Conservation (phyloP, 768 basidiomycete genomes). For the Rhodocollybia butyracea region DNA sequence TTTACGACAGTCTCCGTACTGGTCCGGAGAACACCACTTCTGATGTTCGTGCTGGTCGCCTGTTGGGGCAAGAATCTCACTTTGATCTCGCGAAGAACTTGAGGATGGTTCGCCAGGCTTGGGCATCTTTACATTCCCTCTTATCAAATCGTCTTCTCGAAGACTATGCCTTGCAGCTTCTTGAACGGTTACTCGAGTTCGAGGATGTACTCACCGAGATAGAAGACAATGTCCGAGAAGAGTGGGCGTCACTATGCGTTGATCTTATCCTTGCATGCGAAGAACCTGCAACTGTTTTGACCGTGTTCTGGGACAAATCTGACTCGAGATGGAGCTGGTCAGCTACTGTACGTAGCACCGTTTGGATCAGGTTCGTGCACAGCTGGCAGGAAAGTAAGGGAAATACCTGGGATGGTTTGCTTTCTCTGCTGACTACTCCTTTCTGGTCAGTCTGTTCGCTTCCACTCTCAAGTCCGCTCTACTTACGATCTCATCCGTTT, state of each 20-base stretch:
- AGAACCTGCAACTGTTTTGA: constrained; percentile 35
- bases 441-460: constrained; percentile 47
- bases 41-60: background rate
- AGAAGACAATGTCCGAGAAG: constrained; percentile 40
- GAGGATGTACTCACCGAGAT: constrained; percentile 43
- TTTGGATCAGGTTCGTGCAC: constrained; percentile 58
- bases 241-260: constrained; percentile 62
- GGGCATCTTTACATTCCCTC: constrained; percentile 41
- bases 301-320: constrained; percentile 47
- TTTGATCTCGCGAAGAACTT: constrained; percentile 44
- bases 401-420: constrained; percentile 51
- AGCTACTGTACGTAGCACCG: constrained; percentile 36
- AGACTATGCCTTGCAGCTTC: constrained; percentile 41
- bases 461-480: background rate
- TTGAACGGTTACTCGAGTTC: constrained; percentile 45
- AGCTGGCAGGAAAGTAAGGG: constrained; percentile 49
- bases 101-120: constrained; percentile 54
- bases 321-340: constrained; percentile 35
- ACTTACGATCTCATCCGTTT: constrained; percentile 6
- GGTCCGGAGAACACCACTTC: background rate
- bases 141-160: constrained; percentile 42
- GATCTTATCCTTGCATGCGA: constrained; percentile 48
- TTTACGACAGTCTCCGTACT: constrained; percentile 3
- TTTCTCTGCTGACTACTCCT: constrained; percentile 55
- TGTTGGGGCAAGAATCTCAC: background rate